Conservation (phyloP, 352 stramenopile species). For the Phytophthora sp. region DNA sequence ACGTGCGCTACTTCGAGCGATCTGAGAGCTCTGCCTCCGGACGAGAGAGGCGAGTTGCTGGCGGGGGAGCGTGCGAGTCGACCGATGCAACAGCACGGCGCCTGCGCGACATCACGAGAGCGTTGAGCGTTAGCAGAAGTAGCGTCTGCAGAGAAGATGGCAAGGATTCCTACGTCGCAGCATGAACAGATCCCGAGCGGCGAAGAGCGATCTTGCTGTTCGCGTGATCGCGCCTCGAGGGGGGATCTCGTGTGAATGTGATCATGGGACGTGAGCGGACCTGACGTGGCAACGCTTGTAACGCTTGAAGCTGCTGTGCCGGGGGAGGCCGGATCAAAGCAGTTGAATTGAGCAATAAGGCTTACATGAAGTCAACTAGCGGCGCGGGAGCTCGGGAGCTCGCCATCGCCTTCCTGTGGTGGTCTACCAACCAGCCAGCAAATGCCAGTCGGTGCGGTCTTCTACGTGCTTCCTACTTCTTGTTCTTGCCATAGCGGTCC, state of each 20-base stretch:
- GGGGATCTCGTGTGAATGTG: not conserved
- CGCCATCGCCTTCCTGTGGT: not conserved
- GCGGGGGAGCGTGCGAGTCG: constrained; percentile 22
- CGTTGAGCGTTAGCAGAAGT: not conserved
- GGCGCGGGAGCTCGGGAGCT: constrained; percentile 1
- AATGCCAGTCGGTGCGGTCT: not conserved
- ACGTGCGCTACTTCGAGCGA: not conserved
- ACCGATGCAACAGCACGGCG: constrained; percentile 21
- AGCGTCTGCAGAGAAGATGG: not conserved
- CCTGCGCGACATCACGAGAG: constrained; percentile 21
- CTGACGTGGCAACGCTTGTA: constrained; percentile 25
- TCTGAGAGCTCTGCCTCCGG: constrained; percentile 3
- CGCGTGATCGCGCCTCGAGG: not conserved
- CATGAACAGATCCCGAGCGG: constrained; percentile 28
- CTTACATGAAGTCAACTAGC: constrained; percentile 18
- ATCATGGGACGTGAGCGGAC: constrained; percentile 7
- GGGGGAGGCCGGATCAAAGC: constrained; percentile 2
- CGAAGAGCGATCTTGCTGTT: constrained; percentile 3
- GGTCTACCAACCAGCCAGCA: not conserved
- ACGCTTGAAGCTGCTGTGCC: not conserved
- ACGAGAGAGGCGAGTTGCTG: constrained; percentile 11
- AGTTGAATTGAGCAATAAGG: constrained; percentile 18
- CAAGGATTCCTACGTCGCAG: constrained; percentile 25
- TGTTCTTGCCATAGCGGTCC: constrained; percentile 80
- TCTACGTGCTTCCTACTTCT: constrained; percentile 42